Evolutionary conservation across 2,329 filamentous ascomycete genomes (phyloP).

Genomic region (Chaetomiaceae sp.): DNA sequence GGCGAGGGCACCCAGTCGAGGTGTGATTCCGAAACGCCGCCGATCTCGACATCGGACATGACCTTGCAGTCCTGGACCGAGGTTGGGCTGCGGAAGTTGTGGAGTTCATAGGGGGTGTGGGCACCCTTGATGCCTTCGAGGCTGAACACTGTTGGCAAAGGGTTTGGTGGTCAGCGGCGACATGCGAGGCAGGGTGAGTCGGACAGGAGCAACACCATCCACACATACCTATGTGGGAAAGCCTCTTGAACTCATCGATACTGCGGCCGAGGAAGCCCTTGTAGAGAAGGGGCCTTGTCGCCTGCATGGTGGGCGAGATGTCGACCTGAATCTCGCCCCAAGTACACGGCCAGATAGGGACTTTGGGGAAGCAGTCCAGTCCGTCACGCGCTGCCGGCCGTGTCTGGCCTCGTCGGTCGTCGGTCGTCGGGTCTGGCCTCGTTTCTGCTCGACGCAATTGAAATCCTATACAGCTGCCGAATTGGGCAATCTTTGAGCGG

Average conservation of each 20-base stretch:
- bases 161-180: not conserved
- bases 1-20: conserved; percentile 57
- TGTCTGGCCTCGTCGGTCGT: too few species aligned
- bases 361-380: too few species aligned
- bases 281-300: conserved; percentile 31
- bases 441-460: not conserved
- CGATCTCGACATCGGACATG: conserved; percentile 83
- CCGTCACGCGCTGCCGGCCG: too few species aligned
- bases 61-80: conserved; percentile 58
- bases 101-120: conserved; percentile 58
- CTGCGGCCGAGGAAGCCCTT: conserved; percentile 56
- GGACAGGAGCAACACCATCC: too few species aligned
- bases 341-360: too few species aligned
- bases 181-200: too few species aligned
- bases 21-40: conserved; percentile 72
- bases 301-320: conserved; percentile 21
- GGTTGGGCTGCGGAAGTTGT: conserved; percentile 53
- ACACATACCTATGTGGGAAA: conserved; percentile 50
- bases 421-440: too few species aligned
- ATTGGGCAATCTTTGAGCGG: not conserved
- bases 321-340: too few species aligned
- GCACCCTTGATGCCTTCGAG: conserved; percentile 65
- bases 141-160: conserved; percentile 54
- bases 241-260: conserved; percentile 54
- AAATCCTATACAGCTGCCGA: not conserved